Conservation (phyloP, 176 grass and related monocot species). For the Juncus effusus region DNA sequence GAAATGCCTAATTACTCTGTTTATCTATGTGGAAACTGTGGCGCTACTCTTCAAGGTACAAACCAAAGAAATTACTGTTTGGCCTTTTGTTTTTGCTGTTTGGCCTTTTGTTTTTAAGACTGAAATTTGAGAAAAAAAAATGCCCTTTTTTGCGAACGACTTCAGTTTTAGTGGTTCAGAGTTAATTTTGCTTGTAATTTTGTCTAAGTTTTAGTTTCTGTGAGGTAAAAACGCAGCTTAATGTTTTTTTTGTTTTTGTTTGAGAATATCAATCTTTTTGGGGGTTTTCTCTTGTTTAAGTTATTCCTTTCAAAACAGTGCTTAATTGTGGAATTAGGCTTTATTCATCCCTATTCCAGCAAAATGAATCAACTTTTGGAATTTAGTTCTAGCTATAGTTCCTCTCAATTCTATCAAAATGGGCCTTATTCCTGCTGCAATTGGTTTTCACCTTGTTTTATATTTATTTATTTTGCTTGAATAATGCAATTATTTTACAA, state of each 20-base stretch:
- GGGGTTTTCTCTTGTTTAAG: too few relatives aligned
- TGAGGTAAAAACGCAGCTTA: not conserved
- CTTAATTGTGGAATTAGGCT: not conserved
- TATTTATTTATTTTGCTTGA: not conserved
- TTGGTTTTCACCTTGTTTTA: not conserved
- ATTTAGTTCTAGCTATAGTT: not conserved
- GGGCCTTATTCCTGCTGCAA: not conserved
- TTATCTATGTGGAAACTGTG: conserved; percentile 89
- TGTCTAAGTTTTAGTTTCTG: not conserved
- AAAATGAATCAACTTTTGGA: not conserved
- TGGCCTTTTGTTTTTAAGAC: not conserved
- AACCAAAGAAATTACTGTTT: not conserved
- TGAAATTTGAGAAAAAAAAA: too few relatives aligned
- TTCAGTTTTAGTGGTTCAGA: not conserved
- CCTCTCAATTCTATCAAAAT: conserved; percentile 9
- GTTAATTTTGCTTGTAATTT: not conserved
- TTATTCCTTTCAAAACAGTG: not conserved
- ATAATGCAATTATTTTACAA: not conserved
- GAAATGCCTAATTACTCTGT: conserved; percentile 75
- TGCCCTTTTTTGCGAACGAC: not conserved
- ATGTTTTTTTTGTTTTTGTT: not conserved
- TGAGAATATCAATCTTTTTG: not conserved
- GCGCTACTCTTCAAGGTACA: conserved; percentile 70
- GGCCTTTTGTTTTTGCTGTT: not conserved
- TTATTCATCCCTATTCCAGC: conserved; percentile 6